Evolutionary conservation across 108 stramenopile genomes (phyloP), one percentile per base, ranked within the genome.

Genomic region (Nitzschia sp.): DNA sequence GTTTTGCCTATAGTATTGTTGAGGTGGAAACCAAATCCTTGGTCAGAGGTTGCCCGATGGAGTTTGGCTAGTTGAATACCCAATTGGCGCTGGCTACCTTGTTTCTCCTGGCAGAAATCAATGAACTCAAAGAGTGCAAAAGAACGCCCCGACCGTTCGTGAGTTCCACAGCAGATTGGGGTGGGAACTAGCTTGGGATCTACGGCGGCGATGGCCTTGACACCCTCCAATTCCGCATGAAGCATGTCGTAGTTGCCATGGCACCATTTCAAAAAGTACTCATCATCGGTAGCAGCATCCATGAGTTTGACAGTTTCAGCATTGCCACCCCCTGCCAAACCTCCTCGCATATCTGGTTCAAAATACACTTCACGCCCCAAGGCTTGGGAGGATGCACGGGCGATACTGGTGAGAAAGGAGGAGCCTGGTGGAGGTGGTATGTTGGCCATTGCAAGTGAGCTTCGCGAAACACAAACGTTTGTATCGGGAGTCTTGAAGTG

Each of bases 1-100:
- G 90, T 91, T 10, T 84, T 84, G 17, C 90, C 90, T 43, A 86
- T 86, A 19, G 90, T 91, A 68, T 91, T 91, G 69, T 91, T 83
- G 12, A 88, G 70, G 55, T 85, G 83, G 65, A 86, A 91, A 21
- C 90, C 90, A 76, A 83, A 91, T 51, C 57, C 50, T 12, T 63
- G 22, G 22, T 60, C 59, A 0, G 70, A 69, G 8, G 56, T 74
- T n/a, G 57, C 20, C 20, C 78, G 71, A 65, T 76, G 75, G 69
- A 76, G 70, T 38, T 79, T 70, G 6, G 92, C 92, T 54, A 94
- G 69, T 42, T 83, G 57, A 17, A 70, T 59, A 21, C 90, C 92
- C 54, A 89, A 69, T 56, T 89, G 82, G 53, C 71, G 82, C 41
- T 83, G 75, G 11, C 75, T 70, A 11, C 81, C 85, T 22, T 70